phyloP scores from a whole-genome alignment of 805 yeast genomes.

The Kodamaea lidongshanica region DNA sequence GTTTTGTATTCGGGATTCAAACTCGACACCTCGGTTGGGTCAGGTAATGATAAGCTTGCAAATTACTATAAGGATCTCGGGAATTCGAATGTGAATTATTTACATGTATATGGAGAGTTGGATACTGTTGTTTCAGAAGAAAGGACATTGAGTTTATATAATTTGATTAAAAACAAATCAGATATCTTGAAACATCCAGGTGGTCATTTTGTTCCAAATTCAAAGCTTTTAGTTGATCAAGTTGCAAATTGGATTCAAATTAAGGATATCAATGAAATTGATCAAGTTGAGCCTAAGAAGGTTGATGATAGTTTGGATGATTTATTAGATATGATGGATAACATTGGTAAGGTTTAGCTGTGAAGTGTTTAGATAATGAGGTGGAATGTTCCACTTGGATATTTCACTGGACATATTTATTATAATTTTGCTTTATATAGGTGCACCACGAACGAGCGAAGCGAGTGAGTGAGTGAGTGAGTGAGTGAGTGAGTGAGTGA shows the following conservation, averaged over 20 bases:
- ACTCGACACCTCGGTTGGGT: slow-evolving; percentile 20
- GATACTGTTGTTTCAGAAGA: slow-evolving; percentile 81
- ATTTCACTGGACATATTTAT: too few species aligned
- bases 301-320: slow-evolving; percentile 21
- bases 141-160: slow-evolving; percentile 55
- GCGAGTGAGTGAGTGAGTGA: too few species aligned
- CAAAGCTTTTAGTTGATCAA: slow-evolving; percentile 44
- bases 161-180: slow-evolving; percentile 37
- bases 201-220: slow-evolving; percentile 93
- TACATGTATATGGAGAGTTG: slow-evolving; percentile 79
- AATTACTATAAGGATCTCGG: slow-evolving; percentile 21
- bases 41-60: slow-evolving; percentile 22
- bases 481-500: too few species aligned
- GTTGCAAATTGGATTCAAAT: slow-evolving; percentile 36
- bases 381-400: too few species aligned
- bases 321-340: slow-evolving; percentile 36
- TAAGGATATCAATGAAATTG: slow-evolving; percentile 5
- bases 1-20: slow-evolving; percentile 66
- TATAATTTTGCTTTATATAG: too few species aligned
- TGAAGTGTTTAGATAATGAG: slow-evolving; percentile 1
- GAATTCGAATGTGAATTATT: slow-evolving; percentile 21
- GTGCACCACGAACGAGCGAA: too few species aligned
- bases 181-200: slow-evolving; percentile 82
- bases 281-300: slow-evolving; percentile 9
- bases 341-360: slow-evolving; percentile 15